A percentile compares a stretch with the other conserved stretches of the same genome.
Conservation (phyloP, 169 alveolate genomes). For the Plasmodium cynomolgi region DNA sequence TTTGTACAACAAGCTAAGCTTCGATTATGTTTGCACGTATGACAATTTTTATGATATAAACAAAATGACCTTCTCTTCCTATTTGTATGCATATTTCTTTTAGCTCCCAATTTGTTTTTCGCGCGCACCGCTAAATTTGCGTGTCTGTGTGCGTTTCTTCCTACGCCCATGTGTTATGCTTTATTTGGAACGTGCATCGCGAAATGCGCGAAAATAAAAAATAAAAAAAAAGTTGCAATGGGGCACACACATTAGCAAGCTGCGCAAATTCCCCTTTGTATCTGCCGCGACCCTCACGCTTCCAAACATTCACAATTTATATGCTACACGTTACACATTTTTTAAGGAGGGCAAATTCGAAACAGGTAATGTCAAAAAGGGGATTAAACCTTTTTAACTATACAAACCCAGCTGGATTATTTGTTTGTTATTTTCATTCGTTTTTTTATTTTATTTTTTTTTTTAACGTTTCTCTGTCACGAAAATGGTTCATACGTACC, state of each 20-base stretch:
- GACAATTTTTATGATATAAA: conserved; percentile 69
- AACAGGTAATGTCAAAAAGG: background rate
- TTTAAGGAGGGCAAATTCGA: background rate
- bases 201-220: background rate
- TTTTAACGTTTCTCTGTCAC: background rate
- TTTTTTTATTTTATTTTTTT: background rate
- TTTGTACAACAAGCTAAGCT: conserved; percentile 52
- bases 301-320: background rate
- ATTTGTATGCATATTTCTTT: conserved; percentile 63
- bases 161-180: background rate
- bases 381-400: background rate
- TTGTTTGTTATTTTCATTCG: background rate
- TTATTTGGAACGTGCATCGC: background rate
- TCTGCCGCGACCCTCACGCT: background rate
- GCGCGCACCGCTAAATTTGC: background rate
- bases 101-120: conserved; percentile 6
- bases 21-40: conserved; percentile 60
- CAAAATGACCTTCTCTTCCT: conserved; percentile 50
- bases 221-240: background rate
- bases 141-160: background rate
- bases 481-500: background rate
- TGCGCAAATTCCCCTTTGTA: background rate
- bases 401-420: background rate
- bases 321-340: background rate
- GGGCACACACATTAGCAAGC: background rate